Percentiles rank a stretch among this genome's conserved stretches.
phyloP scores from a whole-genome alignment of 441 rosid genomes.

The Arabidopsis hybrid region DNA sequence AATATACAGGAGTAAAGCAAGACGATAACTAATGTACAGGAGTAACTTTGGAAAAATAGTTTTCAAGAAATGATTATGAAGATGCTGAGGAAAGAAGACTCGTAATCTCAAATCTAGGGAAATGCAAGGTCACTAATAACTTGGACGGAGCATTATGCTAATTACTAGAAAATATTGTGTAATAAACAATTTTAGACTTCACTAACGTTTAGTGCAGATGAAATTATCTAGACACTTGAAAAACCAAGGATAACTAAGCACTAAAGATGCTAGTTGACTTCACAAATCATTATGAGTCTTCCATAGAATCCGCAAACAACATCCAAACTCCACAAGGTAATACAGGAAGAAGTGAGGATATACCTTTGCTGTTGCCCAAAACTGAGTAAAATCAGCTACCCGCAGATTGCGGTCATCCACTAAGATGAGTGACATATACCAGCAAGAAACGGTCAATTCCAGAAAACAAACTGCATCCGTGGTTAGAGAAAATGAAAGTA shows the following conservation, averaged over 20 bases:
- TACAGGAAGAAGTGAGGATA: conserved; percentile 71
- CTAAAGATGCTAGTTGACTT: conserved; percentile 44
- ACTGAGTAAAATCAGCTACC: conserved; percentile 99
- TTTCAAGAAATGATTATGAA: not conserved
- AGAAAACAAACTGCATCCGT: conserved; percentile 95
- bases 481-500: conserved; percentile 89
- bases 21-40: conserved; percentile 1
- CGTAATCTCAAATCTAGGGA: conserved; percentile 8
- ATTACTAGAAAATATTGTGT: not conserved
- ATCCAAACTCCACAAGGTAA: conserved; percentile 59
- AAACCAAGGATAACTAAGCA: conserved; percentile 39
- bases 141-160: conserved; percentile 4
- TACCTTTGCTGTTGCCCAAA: conserved; percentile 99
- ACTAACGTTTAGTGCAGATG: conserved; percentile 8
- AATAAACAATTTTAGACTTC: not conserved
- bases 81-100: conserved; percentile 14
- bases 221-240: conserved; percentile 27
- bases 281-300: conserved; percentile 52
- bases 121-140: conserved; percentile 5
- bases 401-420: conserved; percentile 99
- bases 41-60: conserved; percentile 14
- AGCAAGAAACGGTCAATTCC: conserved; percentile 96
- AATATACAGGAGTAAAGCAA: not conserved
- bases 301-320: conserved; percentile 55
- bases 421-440: conserved; percentile 97